Percentiles rank a stretch among this genome's conserved stretches.
Conservation (phyloP, 1,284 basidiomycete species). For the Leccinum griseonigrum region DNA sequence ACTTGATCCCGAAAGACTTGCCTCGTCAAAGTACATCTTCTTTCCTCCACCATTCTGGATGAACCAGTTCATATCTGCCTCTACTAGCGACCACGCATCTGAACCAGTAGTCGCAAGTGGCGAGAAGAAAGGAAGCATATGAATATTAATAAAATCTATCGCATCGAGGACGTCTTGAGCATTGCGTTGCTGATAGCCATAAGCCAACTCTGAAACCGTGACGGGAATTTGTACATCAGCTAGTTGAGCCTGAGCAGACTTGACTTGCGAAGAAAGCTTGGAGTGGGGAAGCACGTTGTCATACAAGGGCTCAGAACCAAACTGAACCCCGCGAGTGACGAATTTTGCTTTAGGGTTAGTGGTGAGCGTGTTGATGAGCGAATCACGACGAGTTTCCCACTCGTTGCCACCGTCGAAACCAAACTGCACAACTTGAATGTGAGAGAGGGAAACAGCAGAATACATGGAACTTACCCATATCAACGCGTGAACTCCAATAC, state of each 20-base stretch:
- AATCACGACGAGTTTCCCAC: constrained; percentile 56
- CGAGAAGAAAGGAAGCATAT: constrained; percentile 77
- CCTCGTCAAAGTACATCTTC: constrained; percentile 73
- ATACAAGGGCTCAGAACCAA: constrained; percentile 75
- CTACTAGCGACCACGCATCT: constrained; percentile 58
- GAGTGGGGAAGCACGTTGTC: constrained; percentile 54
- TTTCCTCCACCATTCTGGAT: constrained; percentile 55
- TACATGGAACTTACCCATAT: constrained; percentile 55
- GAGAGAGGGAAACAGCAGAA: neutral
- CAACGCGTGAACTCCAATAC: constrained; percentile 69
- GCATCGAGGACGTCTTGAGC: constrained; percentile 60
- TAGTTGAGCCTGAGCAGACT: constrained; percentile 47
- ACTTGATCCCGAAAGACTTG: constrained; percentile 20
- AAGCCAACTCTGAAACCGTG: constrained; percentile 55
- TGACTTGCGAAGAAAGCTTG: constrained; percentile 57
- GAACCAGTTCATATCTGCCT: constrained; percentile 62
- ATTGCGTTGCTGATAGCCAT: constrained; percentile 49
- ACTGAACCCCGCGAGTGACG: constrained; percentile 64
- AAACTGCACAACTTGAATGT: constrained; percentile 40
- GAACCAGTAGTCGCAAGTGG: constrained; percentile 38
- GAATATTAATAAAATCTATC: constrained; percentile 65
- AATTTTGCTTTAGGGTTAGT: constrained; percentile 65
- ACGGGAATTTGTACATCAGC: constrained; percentile 59
- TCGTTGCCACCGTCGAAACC: constrained; percentile 56
- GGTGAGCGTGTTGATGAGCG: constrained; percentile 53